A percentile compares a stretch with the other conserved stretches of the same genome.
Conservation (phyloP, 768 basidiomycete species). For the Calocybe cyanea region DNA sequence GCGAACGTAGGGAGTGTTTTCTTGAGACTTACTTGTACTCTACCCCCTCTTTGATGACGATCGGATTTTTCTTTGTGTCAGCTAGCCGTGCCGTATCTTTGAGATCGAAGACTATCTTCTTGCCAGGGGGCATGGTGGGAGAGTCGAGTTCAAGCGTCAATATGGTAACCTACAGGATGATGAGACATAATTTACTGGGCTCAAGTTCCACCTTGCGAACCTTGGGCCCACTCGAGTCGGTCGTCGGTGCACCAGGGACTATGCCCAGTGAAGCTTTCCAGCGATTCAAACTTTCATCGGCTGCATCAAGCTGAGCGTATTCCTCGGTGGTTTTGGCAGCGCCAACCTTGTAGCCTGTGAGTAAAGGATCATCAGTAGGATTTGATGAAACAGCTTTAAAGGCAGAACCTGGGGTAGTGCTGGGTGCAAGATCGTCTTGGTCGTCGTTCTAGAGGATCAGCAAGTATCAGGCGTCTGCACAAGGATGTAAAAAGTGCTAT, state of each 20-base stretch:
- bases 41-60: slow-evolving; percentile 78
- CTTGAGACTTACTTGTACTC: slow-evolving; percentile 77
- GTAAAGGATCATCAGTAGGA: slow-evolving; percentile 9
- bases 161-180: slow-evolving; percentile 57
- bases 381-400: neutral
- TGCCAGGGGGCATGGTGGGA: slow-evolving; percentile 59
- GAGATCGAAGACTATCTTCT: slow-evolving; percentile 66
- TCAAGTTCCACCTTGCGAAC: slow-evolving; percentile 30
- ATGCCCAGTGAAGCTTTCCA: slow-evolving; percentile 97
- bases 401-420: slow-evolving; percentile 60
- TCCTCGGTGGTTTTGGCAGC: slow-evolving; percentile 74
- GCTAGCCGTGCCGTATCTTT: slow-evolving; percentile 40
- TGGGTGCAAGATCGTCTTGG: slow-evolving; percentile 66
- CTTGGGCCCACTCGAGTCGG: slow-evolving; percentile 57
- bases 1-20: neutral
- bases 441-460: slow-evolving; percentile 48
- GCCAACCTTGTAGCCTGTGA: slow-evolving; percentile 68
- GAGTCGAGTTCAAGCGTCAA: slow-evolving; percentile 77
- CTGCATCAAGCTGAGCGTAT: slow-evolving; percentile 79
- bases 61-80: slow-evolving; percentile 72
- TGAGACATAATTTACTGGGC: slow-evolving; percentile 10
- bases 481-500: neutral
- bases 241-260: slow-evolving; percentile 41
- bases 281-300: slow-evolving; percentile 89
- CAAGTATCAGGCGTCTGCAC: slow-evolving; percentile 10